These are phyloP conservation scores for Phialocephala subalpina DNA, from an alignment of 2,329 filamentous ascomycete genomes.

Conservation along the genomic window DNA sequence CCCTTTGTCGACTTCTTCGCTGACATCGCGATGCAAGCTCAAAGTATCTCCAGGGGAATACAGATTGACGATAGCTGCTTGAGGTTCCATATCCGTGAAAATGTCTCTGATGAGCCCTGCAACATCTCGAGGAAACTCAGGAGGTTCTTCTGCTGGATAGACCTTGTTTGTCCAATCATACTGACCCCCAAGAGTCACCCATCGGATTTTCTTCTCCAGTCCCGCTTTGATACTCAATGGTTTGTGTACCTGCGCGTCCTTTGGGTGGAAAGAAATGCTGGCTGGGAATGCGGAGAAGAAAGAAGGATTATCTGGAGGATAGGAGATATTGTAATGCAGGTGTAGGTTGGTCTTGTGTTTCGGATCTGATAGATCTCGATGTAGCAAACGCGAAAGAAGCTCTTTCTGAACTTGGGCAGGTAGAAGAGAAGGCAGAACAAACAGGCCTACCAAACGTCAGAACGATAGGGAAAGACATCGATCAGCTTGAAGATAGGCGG, in stretches of 20 bases:
- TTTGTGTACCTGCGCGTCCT: constrained; percentile 77
- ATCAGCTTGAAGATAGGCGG: constrained; percentile 3
- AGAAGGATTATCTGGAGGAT: constrained; percentile 55
- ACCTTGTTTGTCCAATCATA: constrained; percentile 93
- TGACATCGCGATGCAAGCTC: constrained; percentile 93
- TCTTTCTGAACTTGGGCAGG: constrained; percentile 72
- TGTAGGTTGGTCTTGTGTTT: constrained; percentile 90
- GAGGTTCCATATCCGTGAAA: constrained; percentile 79
- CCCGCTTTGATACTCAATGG: constrained; percentile 74
- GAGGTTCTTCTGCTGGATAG: constrained; percentile 75
- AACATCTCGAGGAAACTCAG: constrained; percentile 78
- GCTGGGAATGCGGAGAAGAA: constrained; percentile 62
- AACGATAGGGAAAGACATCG: constrained; percentile 5
- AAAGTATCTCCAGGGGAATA: constrained; percentile 92
- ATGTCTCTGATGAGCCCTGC: constrained; percentile 70
- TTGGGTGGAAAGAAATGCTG: constrained; percentile 68
- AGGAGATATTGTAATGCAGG: constrained; percentile 77
- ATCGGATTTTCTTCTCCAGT: constrained; percentile 83
- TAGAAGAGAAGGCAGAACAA: constrained; percentile 78
- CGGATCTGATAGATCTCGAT: constrained; percentile 77
- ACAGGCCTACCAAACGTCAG: constrained; percentile 67
- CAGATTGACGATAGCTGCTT: constrained; percentile 94
- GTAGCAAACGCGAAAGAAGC: constrained; percentile 78
- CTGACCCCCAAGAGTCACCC: constrained; percentile 93
- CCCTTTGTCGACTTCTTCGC: constrained; percentile 80